phyloP scores from a whole-genome alignment of 2,329 filamentous ascomycete species.

The Dothideomycetes sp. region DNA sequence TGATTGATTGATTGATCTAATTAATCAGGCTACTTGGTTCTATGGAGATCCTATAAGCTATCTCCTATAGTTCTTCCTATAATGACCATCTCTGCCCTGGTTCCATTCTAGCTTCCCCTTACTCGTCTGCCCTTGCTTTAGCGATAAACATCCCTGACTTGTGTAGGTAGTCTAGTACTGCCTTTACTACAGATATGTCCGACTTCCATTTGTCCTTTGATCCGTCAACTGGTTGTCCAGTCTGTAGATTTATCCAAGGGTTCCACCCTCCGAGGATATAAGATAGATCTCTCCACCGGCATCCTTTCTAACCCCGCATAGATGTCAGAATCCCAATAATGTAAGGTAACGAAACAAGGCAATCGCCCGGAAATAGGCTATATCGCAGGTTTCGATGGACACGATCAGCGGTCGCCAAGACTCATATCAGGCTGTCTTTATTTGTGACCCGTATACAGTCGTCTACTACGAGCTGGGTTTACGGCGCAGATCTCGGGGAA shows the following conservation, averaged over 20 bases:
- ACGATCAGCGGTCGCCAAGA: no score
- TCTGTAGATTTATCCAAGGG: constrained; percentile 1
- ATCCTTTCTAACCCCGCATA: neutral
- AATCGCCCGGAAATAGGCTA: no score
- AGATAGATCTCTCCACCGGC: constrained; percentile 1
- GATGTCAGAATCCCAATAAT: neutral
- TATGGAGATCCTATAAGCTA: constrained; percentile 2
- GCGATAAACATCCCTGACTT: neutral
- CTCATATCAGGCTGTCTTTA: neutral
- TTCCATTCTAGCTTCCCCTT: constrained; percentile 8
- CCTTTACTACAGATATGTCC: neutral
- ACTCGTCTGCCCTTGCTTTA: neutral
- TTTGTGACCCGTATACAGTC: neutral
- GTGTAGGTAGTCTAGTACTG: neutral
- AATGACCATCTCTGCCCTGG: neutral
- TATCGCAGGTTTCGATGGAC: no score
- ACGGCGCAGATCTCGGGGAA: constrained; percentile 54
- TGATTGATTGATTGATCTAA: constrained; percentile 4
- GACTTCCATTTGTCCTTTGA: constrained; percentile 2
- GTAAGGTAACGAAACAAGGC: no score
- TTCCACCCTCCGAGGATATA: neutral
- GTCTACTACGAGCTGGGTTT: constrained; percentile 28
- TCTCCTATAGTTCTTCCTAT: constrained; percentile 1
- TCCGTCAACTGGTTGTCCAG: neutral
- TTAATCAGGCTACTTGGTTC: constrained; percentile 7